Evolutionary conservation across 306 rosid species (phyloP), one percentile per base, ranked within the genome.

Genomic region (Lablab purpureus): DNA sequence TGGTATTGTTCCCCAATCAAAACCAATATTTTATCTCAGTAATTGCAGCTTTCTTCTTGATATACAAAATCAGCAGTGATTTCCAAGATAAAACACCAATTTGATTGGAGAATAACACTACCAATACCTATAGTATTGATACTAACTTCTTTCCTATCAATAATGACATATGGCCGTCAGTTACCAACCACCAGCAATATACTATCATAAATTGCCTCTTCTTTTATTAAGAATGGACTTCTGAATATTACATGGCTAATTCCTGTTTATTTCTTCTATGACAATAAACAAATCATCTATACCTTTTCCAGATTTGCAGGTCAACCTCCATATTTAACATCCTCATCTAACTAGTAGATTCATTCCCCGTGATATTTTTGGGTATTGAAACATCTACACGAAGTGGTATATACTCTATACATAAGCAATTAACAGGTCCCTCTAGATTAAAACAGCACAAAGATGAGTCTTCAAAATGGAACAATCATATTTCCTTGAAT

Each of bases 261-360:
- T 40, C 70, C 70, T 22, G 37, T 37, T 37, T 40, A 18, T 19
- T 37, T 66, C 51, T 21, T 10, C 51, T 10, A 25, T 62, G 50
- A 18, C 50, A 40, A 40, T 18, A 18, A 12, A 66, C 52, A 66
- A 40, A 37, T 5, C 72, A 19, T 36, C 19, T 34, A 64, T 49
- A 37, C 41, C 22, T 60, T n/a, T 22, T 32, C 46, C 58, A 59
- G 67, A 19, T 68, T 45, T 2, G 6, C 54, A 32, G 50, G 36
- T 30, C n/a, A 81, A 74, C 17, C 50, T 54, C 63, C 4, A 54
- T 14, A 55, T 46, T 37, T n/a, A 43, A 63, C 73, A 75, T 34
- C 65, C 40, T 32, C 18, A 18, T 46, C 25, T 49, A 46, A 49
- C 30, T 41, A 28, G 4, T 41, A 77, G 34, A 55, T 54, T 49